A percentile compares a stretch with the other conserved stretches of the same genome.
phyloP scores from a whole-genome alignment of 176 grass and related monocot species.

The Saccharum officinarum region DNA sequence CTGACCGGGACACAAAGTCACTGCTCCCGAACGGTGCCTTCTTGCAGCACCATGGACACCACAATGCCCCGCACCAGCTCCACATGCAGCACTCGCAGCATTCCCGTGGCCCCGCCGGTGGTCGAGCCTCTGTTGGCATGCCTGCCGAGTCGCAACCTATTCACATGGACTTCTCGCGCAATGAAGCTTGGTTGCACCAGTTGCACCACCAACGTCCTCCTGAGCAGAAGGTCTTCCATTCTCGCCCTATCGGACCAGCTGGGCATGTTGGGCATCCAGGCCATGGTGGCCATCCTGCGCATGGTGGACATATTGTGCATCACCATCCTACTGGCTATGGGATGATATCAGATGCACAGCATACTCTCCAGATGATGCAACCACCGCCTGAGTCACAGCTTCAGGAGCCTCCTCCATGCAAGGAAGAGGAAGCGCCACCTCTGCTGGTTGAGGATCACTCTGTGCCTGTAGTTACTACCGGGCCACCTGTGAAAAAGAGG shows the following conservation, averaged over 20 bases:
- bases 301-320: slow-evolving; percentile 34
- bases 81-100: slow-evolving; percentile 43
- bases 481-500: slow-evolving; percentile 59
- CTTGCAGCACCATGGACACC: slow-evolving; percentile 48
- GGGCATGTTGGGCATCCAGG: neutral
- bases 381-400: neutral
- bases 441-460: slow-evolving; percentile 42
- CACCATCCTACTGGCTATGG: slow-evolving; percentile 53
- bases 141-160: slow-evolving; percentile 28
- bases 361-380: slow-evolving; percentile 71
- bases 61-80: slow-evolving; percentile 19
- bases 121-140: slow-evolving; percentile 20
- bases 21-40: slow-evolving; percentile 43
- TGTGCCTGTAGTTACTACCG: slow-evolving; percentile 14
- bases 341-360: slow-evolving; percentile 39
- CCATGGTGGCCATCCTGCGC: no score
- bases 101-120: slow-evolving; percentile 1
- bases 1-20: slow-evolving; percentile 64
- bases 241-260: slow-evolving; percentile 24
- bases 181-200: slow-evolving; percentile 59
- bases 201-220: slow-evolving; percentile 21
- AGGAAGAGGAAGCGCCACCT: slow-evolving; percentile 40
- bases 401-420: slow-evolving; percentile 41
- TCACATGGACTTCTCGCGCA: slow-evolving; percentile 56
- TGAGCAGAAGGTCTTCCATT: slow-evolving; percentile 51